phyloP scores from a whole-genome alignment of 768 basidiomycete genomes.

The Filobasidium floriforme region DNA sequence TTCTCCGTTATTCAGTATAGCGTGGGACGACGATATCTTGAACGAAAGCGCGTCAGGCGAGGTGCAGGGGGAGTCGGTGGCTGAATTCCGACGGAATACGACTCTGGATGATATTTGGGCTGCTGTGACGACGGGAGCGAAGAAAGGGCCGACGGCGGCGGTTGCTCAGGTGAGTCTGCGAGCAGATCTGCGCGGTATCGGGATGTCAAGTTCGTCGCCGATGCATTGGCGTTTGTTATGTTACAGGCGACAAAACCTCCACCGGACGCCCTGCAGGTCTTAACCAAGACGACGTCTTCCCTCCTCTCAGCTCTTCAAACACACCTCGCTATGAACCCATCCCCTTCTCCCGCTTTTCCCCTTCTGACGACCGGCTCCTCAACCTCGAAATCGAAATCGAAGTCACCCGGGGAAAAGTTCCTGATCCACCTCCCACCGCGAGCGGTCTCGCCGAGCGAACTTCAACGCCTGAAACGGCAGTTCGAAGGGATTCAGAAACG shows the following conservation, averaged over 20 bases:
- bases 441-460: slow-evolving; percentile 69
- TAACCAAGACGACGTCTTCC: slow-evolving; percentile 68
- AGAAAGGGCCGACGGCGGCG: slow-evolving; percentile 83
- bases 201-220: too few species aligned
- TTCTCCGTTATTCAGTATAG: slow-evolving; percentile 79
- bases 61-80: background rate
- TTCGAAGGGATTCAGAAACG: slow-evolving; percentile 85
- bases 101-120: slow-evolving; percentile 64
- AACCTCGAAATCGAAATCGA: slow-evolving; percentile 34
- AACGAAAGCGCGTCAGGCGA: background rate
- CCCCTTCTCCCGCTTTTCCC: slow-evolving; percentile 52
- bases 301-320: slow-evolving; percentile 67
- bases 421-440: slow-evolving; percentile 61
- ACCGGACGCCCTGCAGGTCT: slow-evolving; percentile 71
- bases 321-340: slow-evolving; percentile 53
- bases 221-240: too few species aligned
- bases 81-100: slow-evolving; percentile 47
- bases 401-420: slow-evolving; percentile 28
- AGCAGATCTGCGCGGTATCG: too few species aligned
- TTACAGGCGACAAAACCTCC: slow-evolving; percentile 70
- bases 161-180: slow-evolving; percentile 59
- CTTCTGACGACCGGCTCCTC: slow-evolving; percentile 43
- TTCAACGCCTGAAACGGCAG: slow-evolving; percentile 83
- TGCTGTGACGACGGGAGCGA: slow-evolving; percentile 64
- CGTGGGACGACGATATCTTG: slow-evolving; percentile 59